Conservation (phyloP, 2,329 filamentous ascomycete genomes). For the Penicillium janthinellum region DNA sequence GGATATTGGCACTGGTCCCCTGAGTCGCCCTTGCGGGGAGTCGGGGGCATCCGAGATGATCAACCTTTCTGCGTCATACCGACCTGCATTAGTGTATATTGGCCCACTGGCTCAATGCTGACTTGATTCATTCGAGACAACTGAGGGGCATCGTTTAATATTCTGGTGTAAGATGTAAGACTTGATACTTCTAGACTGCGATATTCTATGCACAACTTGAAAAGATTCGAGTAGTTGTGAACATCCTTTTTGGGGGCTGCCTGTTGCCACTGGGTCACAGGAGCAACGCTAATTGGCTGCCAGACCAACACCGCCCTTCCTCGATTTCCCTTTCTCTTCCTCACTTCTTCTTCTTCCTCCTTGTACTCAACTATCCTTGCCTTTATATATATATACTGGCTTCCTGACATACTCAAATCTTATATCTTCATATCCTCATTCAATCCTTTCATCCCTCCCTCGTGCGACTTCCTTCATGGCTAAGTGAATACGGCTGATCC, state of each 20-base stretch:
- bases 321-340: background rate
- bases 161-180: background rate
- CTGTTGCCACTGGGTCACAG: constrained; percentile 4
- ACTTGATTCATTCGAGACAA: background rate
- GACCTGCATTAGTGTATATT: constrained; percentile 12
- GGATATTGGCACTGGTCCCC: background rate
- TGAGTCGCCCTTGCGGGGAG: background rate
- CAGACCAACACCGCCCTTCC: background rate
- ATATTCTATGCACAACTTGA: background rate
- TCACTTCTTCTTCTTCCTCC: background rate
- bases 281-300: constrained; percentile 8
- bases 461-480: background rate
- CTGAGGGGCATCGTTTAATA: background rate
- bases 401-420: background rate
- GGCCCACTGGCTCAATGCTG: background rate
- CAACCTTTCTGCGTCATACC: constrained; percentile 2
- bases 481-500: constrained; percentile 18
- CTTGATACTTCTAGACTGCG: background rate
- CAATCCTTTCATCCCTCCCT: background rate
- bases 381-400: background rate
- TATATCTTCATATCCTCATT: background rate
- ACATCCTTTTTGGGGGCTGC: background rate
- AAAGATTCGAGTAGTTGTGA: background rate
- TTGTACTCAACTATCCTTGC: background rate
- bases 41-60: background rate